phyloP scores from a whole-genome alignment of 768 basidiomycete genomes.

The Omphalotus guepiniiformis region DNA sequence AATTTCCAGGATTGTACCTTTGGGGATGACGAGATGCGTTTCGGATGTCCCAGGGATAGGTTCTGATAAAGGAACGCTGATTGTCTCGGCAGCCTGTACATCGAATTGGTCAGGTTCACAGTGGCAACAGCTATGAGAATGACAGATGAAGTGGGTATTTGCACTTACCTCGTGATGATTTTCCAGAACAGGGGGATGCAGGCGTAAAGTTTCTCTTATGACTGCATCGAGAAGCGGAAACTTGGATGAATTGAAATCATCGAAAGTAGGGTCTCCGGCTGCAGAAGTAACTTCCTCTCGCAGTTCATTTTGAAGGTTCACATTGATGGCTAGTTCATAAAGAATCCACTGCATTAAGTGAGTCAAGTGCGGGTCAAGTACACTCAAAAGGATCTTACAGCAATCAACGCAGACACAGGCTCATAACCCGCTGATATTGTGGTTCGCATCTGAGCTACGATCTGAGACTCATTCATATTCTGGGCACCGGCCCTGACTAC shows the following conservation, averaged over 20 bases:
- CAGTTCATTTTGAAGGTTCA: slow-evolving; percentile 48
- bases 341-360: slow-evolving; percentile 50
- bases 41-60: slow-evolving; percentile 43
- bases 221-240: slow-evolving; percentile 58
- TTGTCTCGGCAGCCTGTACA: slow-evolving; percentile 54
- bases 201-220: slow-evolving; percentile 55
- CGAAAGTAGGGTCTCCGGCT: slow-evolving; percentile 45
- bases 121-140: slow-evolving; percentile 8
- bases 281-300: slow-evolving; percentile 46
- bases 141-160: not conserved
- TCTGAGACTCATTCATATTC: slow-evolving; percentile 42
- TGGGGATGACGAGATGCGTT: slow-evolving; percentile 44
- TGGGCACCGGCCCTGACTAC: slow-evolving; percentile 42
- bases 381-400: slow-evolving; percentile 19
- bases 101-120: too few species aligned
- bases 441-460: slow-evolving; percentile 59
- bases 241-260: slow-evolving; percentile 42
- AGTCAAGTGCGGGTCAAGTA: slow-evolving; percentile 9
- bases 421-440: slow-evolving; percentile 55
- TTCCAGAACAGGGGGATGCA: slow-evolving; percentile 60
- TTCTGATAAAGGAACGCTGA: slow-evolving; percentile 49
- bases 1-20: slow-evolving; percentile 51
- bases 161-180: slow-evolving; percentile 55
- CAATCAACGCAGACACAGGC: slow-evolving; percentile 31
- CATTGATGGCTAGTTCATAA: slow-evolving; percentile 54